Evolutionary conservation across 2,329 filamentous ascomycete species (phyloP).

Genomic region (Rachicladosporium sp.): DNA sequence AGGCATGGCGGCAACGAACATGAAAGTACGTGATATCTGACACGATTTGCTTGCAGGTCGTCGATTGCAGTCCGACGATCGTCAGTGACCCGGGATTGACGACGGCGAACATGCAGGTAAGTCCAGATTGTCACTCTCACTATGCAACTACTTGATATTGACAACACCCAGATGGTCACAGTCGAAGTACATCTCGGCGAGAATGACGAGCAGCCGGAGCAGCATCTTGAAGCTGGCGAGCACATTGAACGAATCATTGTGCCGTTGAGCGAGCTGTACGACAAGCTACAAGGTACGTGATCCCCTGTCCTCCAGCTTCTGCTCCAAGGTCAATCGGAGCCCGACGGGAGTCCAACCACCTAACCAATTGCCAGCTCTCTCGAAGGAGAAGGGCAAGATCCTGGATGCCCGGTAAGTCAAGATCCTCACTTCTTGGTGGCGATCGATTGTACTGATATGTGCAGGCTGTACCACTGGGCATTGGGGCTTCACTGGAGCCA

Average conservation of each 20-base stretch:
- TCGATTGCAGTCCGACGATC: slow-evolving; percentile 50
- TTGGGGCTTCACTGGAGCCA: slow-evolving; percentile 39
- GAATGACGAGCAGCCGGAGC: slow-evolving; percentile 42
- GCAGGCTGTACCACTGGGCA: slow-evolving; percentile 48
- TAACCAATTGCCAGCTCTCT: slow-evolving; percentile 14
- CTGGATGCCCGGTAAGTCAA: slow-evolving; percentile 35
- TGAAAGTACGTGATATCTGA: slow-evolving; percentile 9
- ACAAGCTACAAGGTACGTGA: slow-evolving; percentile 35
- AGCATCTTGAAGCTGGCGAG: slow-evolving; percentile 49
- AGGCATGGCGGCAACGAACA: slow-evolving; percentile 27
- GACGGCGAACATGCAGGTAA: slow-evolving; percentile 46
- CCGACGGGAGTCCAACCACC: too few species aligned
- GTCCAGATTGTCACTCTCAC: not conserved
- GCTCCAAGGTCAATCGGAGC: slow-evolving; percentile 2
- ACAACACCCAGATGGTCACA: slow-evolving; percentile 34
- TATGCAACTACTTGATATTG: not conserved
- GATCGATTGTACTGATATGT: not conserved
- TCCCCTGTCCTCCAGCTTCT: not conserved
- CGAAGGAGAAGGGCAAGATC: slow-evolving; percentile 36
- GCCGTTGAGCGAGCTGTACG: slow-evolving; percentile 44
- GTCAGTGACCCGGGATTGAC: slow-evolving; percentile 53
- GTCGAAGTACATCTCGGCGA: slow-evolving; percentile 43
- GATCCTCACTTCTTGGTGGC: not conserved
- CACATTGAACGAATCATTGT: slow-evolving; percentile 49
- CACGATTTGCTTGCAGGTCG: slow-evolving; percentile 15